Evolutionary conservation across 2,329 filamentous ascomycete species (phyloP), one percentile per base, ranked within the genome.

Genomic region (Chaetothyriales sp.): DNA sequence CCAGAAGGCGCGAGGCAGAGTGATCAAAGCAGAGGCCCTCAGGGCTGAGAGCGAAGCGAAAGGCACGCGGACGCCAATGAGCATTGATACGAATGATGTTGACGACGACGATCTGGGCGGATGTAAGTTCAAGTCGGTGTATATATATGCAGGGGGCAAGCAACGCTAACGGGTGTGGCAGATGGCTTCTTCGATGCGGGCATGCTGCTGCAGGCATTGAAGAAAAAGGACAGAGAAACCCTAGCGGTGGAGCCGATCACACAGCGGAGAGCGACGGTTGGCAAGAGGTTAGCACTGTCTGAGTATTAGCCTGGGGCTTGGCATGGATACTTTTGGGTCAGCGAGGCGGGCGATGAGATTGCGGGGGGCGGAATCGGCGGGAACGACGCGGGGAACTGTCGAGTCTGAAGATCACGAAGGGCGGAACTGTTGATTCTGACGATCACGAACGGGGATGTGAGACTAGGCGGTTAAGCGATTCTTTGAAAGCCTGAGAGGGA

Each of bases 151-250:
- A n/a, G n/a, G 47, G 50, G n/a, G 53, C 52, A 22, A 8, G 15
- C 33, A n/a, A 44, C 47, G 48, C 51, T 55, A 51, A 54, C 51
- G 40, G 45, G 47, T 49, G 47, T 48, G 56, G n/a, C 64, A 95
- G 89, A 95, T 73, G 90, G 90, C 29, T 95, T 97, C 74, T 97
- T 97, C 70, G 90, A 97, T 66, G 89, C 90, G 0, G 90, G 90
- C 13, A 94, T 95, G 88, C 78, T 95, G 4, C 75, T 92, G 20
- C 86, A 94, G 66, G 63, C 62, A 20, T 62, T 67, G 45, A 63
- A 63, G 46, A 67, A 68, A 47, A 65, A 66, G 52, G 66, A 71
- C 18, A 67, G 68, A 51, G 62, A 67, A 7, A 63, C 61, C 43
- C 65, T 64, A 49, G 52, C 58, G 29, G 53, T 58, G 10, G 60